A percentile compares a stretch with the other conserved stretches of the same genome.
Conservation (phyloP, 2,329 filamentous ascomycete genomes). For the Venturia oleaginea region DNA sequence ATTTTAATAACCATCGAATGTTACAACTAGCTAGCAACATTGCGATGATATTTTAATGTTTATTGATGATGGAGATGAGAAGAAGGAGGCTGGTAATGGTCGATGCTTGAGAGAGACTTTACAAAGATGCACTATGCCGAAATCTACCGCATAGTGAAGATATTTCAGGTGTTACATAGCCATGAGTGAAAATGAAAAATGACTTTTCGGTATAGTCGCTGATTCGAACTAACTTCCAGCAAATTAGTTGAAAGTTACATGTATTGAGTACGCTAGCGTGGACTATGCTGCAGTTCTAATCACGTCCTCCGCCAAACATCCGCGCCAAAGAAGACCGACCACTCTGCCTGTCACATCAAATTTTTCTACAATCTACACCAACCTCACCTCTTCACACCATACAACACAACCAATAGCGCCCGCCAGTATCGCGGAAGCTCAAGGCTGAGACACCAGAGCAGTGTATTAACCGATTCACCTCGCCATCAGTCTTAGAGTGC, state of each 20-base stretch:
- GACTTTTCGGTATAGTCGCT: too few species aligned
- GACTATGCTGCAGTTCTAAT: too few species aligned
- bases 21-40: too few species aligned
- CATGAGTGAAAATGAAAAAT: background rate
- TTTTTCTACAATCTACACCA: background rate
- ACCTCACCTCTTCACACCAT: background rate
- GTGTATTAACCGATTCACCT: background rate
- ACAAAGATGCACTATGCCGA: too few species aligned
- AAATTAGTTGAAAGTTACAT: too few species aligned
- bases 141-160: too few species aligned
- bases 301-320: background rate
- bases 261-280: background rate
- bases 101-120: too few species aligned
- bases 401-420: background rate
- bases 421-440: background rate
- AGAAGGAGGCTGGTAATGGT: too few species aligned
- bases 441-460: background rate
- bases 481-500: background rate
- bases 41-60: too few species aligned
- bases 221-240: background rate
- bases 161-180: too few species aligned
- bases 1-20: too few species aligned
- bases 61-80: too few species aligned
- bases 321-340: background rate
- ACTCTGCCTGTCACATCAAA: background rate